Percentiles rank a stretch among this genome's conserved stretches.
These are phyloP conservation scores for Sporisorium graminicola DNA, from an alignment of 1,284 basidiomycete genomes.

Conservation along the genomic window DNA sequence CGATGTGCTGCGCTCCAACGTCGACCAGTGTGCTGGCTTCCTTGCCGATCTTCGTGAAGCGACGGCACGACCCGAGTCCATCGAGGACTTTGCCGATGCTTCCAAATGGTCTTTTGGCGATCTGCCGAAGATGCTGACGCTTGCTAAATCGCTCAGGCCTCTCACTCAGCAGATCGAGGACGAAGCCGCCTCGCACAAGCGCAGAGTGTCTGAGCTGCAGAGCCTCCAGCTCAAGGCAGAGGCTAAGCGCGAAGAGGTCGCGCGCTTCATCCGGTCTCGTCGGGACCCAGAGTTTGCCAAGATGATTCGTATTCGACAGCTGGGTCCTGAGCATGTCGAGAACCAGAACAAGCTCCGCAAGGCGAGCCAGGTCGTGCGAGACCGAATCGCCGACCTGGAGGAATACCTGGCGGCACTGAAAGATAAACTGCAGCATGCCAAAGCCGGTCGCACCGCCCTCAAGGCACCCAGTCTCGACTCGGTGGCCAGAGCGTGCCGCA, in stretches of 20 bases:
- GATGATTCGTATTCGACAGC: constrained; percentile 81
- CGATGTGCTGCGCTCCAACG: constrained; percentile 51
- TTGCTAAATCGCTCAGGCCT: constrained; percentile 52
- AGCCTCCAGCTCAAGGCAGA: constrained; percentile 72
- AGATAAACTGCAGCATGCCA: constrained; percentile 77
- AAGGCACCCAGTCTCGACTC: constrained; percentile 86
- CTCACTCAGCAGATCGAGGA: constrained; percentile 38
- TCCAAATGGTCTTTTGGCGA: constrained; percentile 70
- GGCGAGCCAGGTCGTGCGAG: constrained; percentile 78
- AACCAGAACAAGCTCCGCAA: constrained; percentile 81
- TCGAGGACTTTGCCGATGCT: constrained; percentile 56
- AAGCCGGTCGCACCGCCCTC: constrained; percentile 75
- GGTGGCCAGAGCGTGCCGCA: constrained; percentile 83
- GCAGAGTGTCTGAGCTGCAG: constrained; percentile 71
- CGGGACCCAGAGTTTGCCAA: constrained; percentile 82
- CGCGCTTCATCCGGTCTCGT: constrained; percentile 79
- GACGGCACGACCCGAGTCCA: constrained; percentile 29
- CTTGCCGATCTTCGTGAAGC: constrained; percentile 61
- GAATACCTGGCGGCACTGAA: constrained; percentile 79
- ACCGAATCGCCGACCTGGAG: constrained; percentile 82
- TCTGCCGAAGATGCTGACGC: constrained; percentile 54
- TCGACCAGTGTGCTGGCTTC: constrained; percentile 62
- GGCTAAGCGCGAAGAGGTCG: constrained; percentile 64
- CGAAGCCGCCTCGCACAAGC: constrained; percentile 57
- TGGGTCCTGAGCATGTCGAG: constrained; percentile 89